Base-by-base conservation (phyloP, 768 basidiomycete genomes). In the Tulasnella sp. region DNA sequence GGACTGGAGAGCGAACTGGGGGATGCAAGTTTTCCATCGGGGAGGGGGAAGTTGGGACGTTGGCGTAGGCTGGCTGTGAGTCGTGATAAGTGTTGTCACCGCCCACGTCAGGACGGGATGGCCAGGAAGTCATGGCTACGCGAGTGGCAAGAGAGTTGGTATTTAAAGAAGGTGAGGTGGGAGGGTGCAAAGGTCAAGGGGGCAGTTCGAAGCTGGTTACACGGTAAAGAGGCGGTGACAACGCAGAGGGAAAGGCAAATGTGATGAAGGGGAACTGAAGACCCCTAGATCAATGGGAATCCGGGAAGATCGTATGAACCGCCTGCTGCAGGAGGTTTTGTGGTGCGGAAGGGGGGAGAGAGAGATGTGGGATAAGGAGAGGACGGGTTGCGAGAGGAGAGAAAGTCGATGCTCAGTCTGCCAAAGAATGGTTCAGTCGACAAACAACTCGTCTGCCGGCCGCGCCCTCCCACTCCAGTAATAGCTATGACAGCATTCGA, bases 21-120 rank as follows among this genome's bases (percentile, higher is more conserved):
- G 75, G 67, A 40, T 68, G 67, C 14, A 76, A 38, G 17, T 64
- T 64, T 45, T 76, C 75, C 67, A 54, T 71, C 17, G 67, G 38
- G 3, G 67, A 49, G 36, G 75, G 75, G 36, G 75, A 76, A 1
- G 75, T 68, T 40, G 75, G 75, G 4, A 76, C 67, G 75, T 76
- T 76, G 6, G 75, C 25, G 52, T 76, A 76, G 1, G 75, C n/a
- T 1, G 36, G 25, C 34, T 74, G 73, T 2, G 37, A 39, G 69
- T 72, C 71, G 25, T 49, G 71, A 45, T 72, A 72, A n/a, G 17
- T 40, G 19, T 52, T 45, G 31, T 72, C 40, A 9, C 54, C 73
- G 39, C 73, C 45, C 31, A n/a, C 67, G 67, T 69, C 39, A 0
- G 58, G 22, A 69, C 75, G 75, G 67, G 36, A 25, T 42, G 36